phyloP scores from a whole-genome alignment of 192 early-diverging fungal species.

The Umbelopsis ramanniana region DNA sequence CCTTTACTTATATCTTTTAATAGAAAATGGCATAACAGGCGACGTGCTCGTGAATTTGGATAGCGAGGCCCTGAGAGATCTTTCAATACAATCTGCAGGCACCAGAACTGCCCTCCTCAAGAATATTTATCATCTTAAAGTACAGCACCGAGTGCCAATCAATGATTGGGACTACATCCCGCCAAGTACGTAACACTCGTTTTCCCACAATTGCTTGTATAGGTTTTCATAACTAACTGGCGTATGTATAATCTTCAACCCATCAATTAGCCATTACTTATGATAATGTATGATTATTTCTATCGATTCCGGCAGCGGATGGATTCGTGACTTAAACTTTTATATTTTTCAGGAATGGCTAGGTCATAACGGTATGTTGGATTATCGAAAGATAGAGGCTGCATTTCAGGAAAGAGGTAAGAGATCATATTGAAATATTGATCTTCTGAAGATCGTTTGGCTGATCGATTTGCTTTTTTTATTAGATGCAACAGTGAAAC shows the following conservation, averaged over 20 bases:
- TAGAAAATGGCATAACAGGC: constrained; percentile 91
- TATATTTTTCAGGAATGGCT: constrained; percentile 44
- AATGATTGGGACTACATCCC: constrained; percentile 87
- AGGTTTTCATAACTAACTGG: neutral
- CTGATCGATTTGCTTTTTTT: neutral
- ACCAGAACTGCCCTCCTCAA: constrained; percentile 88
- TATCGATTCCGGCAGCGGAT: neutral
- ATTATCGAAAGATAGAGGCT: constrained; percentile 51
- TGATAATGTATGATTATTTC: constrained; percentile 52
- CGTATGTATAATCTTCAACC: no score
- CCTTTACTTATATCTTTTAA: neutral
- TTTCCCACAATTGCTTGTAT: neutral
- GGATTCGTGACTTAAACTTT: neutral
- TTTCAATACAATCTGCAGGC: constrained; percentile 85
- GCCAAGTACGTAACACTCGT: constrained; percentile 59
- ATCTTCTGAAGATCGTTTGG: no score
- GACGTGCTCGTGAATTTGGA: constrained; percentile 87
- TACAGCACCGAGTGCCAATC: constrained; percentile 76
- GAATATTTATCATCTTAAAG: constrained; percentile 85
- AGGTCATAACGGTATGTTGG: constrained; percentile 48
- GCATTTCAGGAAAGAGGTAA: constrained; percentile 54
- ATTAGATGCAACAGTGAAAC: constrained; percentile 41
- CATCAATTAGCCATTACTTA: constrained; percentile 48
- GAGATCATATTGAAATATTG: neutral
- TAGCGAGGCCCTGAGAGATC: constrained; percentile 89